A percentile compares a stretch with the other conserved stretches of the same genome.
These are phyloP conservation scores for Vinca minor DNA, from an alignment of 257 asterid species.

Conservation along the genomic window DNA sequence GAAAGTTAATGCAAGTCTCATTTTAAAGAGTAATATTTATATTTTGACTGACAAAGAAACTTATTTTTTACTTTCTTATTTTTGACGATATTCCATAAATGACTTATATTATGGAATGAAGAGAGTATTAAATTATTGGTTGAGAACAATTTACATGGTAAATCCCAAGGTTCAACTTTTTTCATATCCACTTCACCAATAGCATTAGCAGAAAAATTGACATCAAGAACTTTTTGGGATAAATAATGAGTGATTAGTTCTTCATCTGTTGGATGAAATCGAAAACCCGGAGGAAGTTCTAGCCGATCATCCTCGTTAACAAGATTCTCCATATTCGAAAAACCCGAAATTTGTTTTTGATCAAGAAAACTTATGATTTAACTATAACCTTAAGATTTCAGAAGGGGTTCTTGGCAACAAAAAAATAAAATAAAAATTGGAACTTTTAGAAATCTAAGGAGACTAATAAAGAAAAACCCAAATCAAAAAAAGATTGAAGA, in stretches of 20 bases:
- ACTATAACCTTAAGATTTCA: background rate
- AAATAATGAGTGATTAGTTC: conserved; percentile 69
- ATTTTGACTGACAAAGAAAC: no score
- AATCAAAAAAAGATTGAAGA: conserved; percentile 6
- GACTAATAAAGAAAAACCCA: conserved; percentile 4
- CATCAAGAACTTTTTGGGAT: conserved; percentile 41
- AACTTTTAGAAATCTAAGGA: background rate
- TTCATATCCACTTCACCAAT: conserved; percentile 79
- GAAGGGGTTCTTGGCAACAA: conserved; percentile 19
- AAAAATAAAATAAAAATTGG: no score
- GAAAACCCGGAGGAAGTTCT: conserved; percentile 68
- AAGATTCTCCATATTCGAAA: conserved; percentile 43
- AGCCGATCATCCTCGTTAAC: conserved; percentile 28
- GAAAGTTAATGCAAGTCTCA: no score
- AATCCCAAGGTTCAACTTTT: conserved; percentile 73
- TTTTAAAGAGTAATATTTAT: no score
- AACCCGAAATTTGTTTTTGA: background rate
- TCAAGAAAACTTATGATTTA: background rate
- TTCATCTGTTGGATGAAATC: conserved; percentile 77
- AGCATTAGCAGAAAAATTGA: conserved; percentile 39
- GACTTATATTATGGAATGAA: no score
- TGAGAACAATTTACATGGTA: conserved; percentile 48
- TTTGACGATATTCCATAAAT: no score
- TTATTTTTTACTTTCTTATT: no score
- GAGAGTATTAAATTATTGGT: no score